Percentiles rank a stretch among this genome's conserved stretches.
phyloP scores from a whole-genome alignment of 305 asterid genomes.

The Solanum hybrid region DNA sequence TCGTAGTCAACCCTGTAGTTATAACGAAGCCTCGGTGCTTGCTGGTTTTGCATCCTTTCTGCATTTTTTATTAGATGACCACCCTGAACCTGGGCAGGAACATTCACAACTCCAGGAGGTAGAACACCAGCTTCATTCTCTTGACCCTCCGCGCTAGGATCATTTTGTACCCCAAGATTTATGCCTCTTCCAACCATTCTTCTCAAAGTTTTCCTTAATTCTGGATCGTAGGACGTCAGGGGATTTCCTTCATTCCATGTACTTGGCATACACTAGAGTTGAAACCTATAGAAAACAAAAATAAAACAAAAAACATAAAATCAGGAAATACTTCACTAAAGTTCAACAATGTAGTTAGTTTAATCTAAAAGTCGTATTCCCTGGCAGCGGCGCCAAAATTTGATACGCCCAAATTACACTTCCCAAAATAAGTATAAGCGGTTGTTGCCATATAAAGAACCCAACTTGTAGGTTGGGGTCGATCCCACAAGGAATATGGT shows the following conservation, averaged over 20 bases:
- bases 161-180: background rate
- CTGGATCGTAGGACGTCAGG: accelerated
- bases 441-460: no score
- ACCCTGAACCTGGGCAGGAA: background rate
- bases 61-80: no score
- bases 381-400: accelerated
- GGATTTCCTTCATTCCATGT: background rate
- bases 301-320: no score
- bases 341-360: background rate
- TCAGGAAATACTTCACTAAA: no score
- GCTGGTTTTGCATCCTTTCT: background rate
- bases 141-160: background rate
- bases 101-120: background rate
- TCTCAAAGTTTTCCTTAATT: background rate
- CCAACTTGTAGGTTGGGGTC: background rate
- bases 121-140: accelerated
- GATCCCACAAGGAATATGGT: background rate
- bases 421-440: background rate
- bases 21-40: background rate
- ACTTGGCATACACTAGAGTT: background rate
- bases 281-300: background rate
- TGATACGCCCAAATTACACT: background rate
- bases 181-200: background rate
- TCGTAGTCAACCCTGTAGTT: no score
- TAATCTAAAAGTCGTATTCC: background rate